Base-by-base conservation (phyloP, 352 stramenopile genomes). In the Vaucheria bursata region DNA sequence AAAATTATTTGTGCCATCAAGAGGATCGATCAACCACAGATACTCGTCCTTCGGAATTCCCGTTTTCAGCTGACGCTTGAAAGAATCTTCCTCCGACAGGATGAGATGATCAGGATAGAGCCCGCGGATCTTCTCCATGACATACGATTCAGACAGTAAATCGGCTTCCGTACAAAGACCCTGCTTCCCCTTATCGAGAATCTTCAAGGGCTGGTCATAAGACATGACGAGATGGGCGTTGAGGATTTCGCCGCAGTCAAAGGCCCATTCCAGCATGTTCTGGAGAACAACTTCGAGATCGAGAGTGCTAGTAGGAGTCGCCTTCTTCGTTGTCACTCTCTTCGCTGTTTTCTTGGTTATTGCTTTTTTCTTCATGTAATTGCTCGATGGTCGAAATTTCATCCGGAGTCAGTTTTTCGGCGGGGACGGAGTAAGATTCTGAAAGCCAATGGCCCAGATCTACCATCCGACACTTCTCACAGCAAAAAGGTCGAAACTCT, bases 1-100 rank as follows among this genome's bases (percentile, higher is more conserved):
- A 59, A 59, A 59, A 59, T 59, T 59, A 59, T 59, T 59, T 18
- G 45, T 59, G 45, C 45, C 45, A 59, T 59, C 45, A 18, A 59
- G 25, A 25, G 45, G 45, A 59, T 59, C 45, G 45, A 59, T 59
- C 45, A 59, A 59, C 45, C 45, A 59, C 45, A 25, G 18, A 25
- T 18, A 25, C 45, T 59, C 12, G 25, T 59, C 45, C 18, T 59
- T 25, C 45, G 45, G 45, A 18, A 18, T 25, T 59, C 25, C 12
- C 18, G 25, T 59, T 59, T 59, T 59, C 18, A 59, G 45, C 25
- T 59, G 18, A 25, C 45, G 45, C 18, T 18, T 25, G 45, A 18
- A 59, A 25, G 12, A 18, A 25, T 59, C 45, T 59, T 59, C 45
- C 25, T 59, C 45, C 45, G 45, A 18, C 45, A 59, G 45, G 25